Conservation (phyloP, 2,329 filamentous ascomycete species). For the Microascus cirrosus region DNA sequence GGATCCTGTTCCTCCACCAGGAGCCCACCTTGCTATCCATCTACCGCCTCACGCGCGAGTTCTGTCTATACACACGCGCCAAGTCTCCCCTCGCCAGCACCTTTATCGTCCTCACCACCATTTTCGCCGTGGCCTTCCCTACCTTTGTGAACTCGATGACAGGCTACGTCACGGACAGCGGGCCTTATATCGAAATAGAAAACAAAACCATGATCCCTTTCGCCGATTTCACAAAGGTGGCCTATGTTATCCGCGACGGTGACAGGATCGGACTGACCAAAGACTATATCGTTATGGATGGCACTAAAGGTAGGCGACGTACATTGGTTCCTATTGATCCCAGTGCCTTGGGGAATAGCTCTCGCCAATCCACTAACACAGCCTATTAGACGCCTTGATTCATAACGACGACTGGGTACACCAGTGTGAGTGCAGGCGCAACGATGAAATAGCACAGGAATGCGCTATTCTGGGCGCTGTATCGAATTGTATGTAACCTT, state of each 20-base stretch:
- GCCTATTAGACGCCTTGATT: not conserved
- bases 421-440: not conserved
- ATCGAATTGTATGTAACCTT: not conserved
- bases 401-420: too few relatives aligned
- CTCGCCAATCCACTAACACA: not conserved
- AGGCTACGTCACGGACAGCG: conserved; percentile 13
- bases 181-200: conserved; percentile 11
- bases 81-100: conserved; percentile 11
- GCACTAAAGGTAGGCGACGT: not conserved
- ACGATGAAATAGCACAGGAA: not conserved
- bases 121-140: conserved; percentile 15
- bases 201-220: conserved; percentile 10
- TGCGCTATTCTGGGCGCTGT: not conserved
- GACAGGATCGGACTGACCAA: conserved; percentile 9
- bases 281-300: conserved; percentile 4
- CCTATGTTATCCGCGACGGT: conserved; percentile 14
- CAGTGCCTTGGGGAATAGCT: too few relatives aligned
- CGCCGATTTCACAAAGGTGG: conserved; percentile 6
- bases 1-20: conserved; percentile 11
- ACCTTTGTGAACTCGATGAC: conserved; percentile 17
- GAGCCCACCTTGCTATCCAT: conserved; percentile 11
- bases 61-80: conserved; percentile 6
- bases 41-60: conserved; percentile 9
- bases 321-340: too few relatives aligned
- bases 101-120: conserved; percentile 14